These are phyloP conservation scores for Sutorius eximius DNA, from an alignment of 1,284 basidiomycete genomes.

Conservation along the genomic window DNA sequence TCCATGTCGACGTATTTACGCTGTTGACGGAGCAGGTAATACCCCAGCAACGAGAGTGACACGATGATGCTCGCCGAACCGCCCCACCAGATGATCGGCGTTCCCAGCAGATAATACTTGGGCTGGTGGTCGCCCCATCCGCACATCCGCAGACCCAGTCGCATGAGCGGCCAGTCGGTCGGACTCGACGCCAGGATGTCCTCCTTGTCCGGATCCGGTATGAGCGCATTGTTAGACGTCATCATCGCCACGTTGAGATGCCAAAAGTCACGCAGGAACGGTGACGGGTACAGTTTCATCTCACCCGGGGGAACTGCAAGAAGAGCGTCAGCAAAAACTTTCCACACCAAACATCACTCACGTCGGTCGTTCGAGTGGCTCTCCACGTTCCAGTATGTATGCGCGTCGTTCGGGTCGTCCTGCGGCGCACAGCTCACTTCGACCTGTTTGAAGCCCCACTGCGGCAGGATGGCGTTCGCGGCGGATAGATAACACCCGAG, in stretches of 20 bases:
- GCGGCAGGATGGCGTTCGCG: constrained; percentile 86
- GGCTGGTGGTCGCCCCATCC: constrained; percentile 88
- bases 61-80: constrained; percentile 68
- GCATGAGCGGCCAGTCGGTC: constrained; percentile 91
- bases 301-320: constrained; percentile 78
- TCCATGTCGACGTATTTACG: constrained; percentile 91
- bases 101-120: constrained; percentile 95
- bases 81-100: constrained; percentile 92
- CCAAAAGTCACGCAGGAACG: constrained; percentile 96
- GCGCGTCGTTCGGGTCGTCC: constrained; percentile 78
- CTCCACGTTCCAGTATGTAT: constrained; percentile 98
- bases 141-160: constrained; percentile 92
- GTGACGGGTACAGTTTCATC: constrained; percentile 82
- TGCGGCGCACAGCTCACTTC: constrained; percentile 94
- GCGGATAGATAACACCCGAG: constrained; percentile 90
- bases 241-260: constrained; percentile 99
- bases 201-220: constrained; percentile 97
- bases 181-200: constrained; percentile 94
- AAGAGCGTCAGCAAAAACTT: background rate
- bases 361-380: constrained; percentile 92
- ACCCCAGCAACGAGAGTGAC: constrained; percentile 52
- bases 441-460: constrained; percentile 99
- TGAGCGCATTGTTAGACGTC: constrained; percentile 97
- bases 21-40: constrained; percentile 85
- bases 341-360: constrained; percentile 44